These are phyloP conservation scores for Dioscorea dumetorum DNA, from an alignment of 106 monocot genomes.

Conservation along the genomic window DNA sequence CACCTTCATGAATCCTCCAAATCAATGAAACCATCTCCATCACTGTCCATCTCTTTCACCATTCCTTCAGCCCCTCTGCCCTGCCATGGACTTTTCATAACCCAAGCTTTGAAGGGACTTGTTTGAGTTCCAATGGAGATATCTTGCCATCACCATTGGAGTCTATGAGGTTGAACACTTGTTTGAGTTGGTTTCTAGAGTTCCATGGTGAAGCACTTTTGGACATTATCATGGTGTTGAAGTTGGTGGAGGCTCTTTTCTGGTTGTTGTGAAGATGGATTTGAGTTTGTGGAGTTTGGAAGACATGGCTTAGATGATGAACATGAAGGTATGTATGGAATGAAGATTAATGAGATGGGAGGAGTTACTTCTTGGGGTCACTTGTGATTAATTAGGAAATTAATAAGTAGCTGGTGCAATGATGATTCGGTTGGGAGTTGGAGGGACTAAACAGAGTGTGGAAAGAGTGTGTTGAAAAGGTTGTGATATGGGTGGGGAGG, in stretches of 20 bases:
- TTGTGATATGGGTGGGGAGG: no score
- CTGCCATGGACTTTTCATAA: constrained; percentile 19
- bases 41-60: constrained; percentile 23
- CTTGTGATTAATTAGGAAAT: neutral
- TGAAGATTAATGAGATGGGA: neutral
- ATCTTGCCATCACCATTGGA: constrained; percentile 38
- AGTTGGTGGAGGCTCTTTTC: neutral
- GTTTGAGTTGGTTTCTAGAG: constrained; percentile 26
- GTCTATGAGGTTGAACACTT: constrained; percentile 36
- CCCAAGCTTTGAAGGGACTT: constrained; percentile 27
- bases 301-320: constrained; percentile 6
- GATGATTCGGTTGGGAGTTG: no score
- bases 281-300: neutral
- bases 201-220: constrained; percentile 6
- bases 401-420: no score
- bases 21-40: constrained; percentile 40
- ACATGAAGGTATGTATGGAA: neutral
- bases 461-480: no score
- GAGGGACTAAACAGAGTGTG: no score
- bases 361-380: neutral
- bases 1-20: constrained; percentile 28
- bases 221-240: constrained; percentile 7
- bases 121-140: constrained; percentile 21
- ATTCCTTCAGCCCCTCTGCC: constrained; percentile 13
- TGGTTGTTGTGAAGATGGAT: neutral